A percentile compares a stretch with the other conserved stretches of the same genome.
phyloP scores from a whole-genome alignment of 2,329 filamentous ascomycete genomes.

The Sporothrix schenckii region DNA sequence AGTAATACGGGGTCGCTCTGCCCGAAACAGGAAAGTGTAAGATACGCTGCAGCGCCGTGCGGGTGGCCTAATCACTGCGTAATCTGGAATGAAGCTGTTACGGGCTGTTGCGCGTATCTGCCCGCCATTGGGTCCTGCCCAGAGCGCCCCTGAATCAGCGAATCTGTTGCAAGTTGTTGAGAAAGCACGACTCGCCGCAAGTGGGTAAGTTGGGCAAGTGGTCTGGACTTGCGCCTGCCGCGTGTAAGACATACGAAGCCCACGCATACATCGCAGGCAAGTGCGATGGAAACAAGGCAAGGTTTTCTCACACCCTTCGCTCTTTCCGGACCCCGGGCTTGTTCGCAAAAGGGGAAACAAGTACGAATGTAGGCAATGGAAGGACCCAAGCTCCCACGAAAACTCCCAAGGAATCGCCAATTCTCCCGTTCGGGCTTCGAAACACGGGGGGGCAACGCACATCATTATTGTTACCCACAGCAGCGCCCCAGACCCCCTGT shows the following conservation, averaged over 20 bases:
- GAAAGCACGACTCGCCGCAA: conserved; percentile 27
- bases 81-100: not conserved
- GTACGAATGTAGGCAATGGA: not conserved
- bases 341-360: not conserved
- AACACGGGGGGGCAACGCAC: conserved; percentile 31
- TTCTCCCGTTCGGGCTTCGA: conserved; percentile 27
- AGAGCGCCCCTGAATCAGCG: conserved; percentile 26
- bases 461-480: conserved; percentile 30
- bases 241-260: conserved; percentile 18
- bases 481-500: conserved; percentile 24
- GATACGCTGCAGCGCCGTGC: not conserved
- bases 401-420: conserved; percentile 11
- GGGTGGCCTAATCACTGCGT: not conserved
- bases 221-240: conserved; percentile 1
- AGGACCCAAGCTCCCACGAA: conserved; percentile 6
- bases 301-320: conserved; percentile 15
- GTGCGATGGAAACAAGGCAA: conserved; percentile 7
- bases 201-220: not conserved
- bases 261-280: not conserved
- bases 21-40: conserved; percentile 11
- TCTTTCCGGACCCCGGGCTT: conserved; percentile 5
- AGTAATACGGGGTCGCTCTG: not conserved
- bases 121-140: not conserved
- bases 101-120: conserved; percentile 14
- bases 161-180: conserved; percentile 18